Percentiles rank a stretch among this genome's conserved stretches.
phyloP scores from a whole-genome alignment of 2,329 filamentous ascomycete species.

The Cercospora sojina region DNA sequence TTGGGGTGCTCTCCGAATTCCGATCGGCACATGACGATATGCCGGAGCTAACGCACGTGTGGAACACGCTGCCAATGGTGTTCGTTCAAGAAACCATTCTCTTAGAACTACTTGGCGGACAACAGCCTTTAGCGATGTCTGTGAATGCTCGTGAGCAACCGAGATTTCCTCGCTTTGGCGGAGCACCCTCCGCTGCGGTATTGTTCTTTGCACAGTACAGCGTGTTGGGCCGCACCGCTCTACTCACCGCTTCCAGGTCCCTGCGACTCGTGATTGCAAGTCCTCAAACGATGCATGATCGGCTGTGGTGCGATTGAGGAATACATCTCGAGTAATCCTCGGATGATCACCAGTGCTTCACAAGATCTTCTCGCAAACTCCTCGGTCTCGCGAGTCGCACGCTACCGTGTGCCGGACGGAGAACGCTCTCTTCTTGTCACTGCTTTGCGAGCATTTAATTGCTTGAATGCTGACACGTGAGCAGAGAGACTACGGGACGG shows the following conservation, averaged over 20 bases:
- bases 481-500: neutral
- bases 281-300: neutral
- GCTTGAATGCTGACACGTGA: neutral
- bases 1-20: neutral
- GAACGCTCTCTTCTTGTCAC: neutral
- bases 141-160: neutral
- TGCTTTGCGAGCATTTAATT: neutral
- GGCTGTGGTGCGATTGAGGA: neutral
- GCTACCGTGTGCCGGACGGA: neutral
- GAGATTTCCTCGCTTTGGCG: neutral
- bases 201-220: neutral
- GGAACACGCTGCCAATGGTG: neutral
- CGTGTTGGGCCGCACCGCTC: neutral
- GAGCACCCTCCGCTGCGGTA: neutral
- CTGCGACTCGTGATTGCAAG: neutral
- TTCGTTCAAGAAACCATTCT: neutral
- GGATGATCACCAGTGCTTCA: neutral
- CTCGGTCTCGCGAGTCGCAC: neutral
- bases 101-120: neutral
- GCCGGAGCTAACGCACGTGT: neutral
- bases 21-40: neutral
- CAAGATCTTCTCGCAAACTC: neutral
- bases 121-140: neutral
- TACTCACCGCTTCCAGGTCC: neutral
- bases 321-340: neutral